A percentile compares a stretch with the other conserved stretches of the same genome.
phyloP scores from a whole-genome alignment of 2,329 filamentous ascomycete genomes.

The Fusarium bulbicola region DNA sequence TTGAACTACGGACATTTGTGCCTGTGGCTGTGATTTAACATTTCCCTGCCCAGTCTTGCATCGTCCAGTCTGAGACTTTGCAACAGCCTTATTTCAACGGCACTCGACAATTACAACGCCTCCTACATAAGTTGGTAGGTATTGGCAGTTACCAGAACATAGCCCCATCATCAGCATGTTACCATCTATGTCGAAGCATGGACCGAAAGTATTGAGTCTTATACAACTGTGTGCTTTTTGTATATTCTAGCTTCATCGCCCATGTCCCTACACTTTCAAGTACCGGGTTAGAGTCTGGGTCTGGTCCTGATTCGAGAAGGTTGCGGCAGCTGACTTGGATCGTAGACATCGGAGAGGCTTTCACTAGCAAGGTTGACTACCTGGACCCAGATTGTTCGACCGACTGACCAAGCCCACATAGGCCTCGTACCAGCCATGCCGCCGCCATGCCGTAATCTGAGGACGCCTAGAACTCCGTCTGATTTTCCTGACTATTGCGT shows the following conservation, averaged over 20 bases:
- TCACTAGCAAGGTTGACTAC: not conserved
- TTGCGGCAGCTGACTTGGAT: slow-evolving; percentile 14
- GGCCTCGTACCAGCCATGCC: not conserved
- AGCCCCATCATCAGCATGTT: not conserved
- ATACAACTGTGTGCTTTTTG: not conserved
- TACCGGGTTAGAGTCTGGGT: not conserved
- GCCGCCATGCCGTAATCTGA: not conserved
- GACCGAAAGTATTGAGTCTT: not conserved
- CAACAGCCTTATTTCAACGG: slow-evolving; percentile 28
- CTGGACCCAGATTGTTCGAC: not conserved
- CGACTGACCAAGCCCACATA: not conserved
- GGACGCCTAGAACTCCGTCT: not conserved
- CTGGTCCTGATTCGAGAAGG: not conserved
- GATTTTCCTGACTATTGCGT: not conserved
- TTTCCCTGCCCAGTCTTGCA: not conserved
- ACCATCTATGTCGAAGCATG: not conserved
- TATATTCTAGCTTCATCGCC: not conserved
- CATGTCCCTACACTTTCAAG: not conserved
- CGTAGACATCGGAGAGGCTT: not conserved
- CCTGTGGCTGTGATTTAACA: not conserved
- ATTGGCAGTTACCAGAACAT: not conserved
- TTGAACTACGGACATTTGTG: not conserved
- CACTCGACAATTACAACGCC: not conserved
- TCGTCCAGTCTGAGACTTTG: slow-evolving; percentile 5
- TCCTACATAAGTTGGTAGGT: not conserved